Evolutionary conservation across 2,329 filamentous ascomycete species (phyloP), one percentile per base, ranked within the genome.

Genomic region (Paecilomyces formosus): DNA sequence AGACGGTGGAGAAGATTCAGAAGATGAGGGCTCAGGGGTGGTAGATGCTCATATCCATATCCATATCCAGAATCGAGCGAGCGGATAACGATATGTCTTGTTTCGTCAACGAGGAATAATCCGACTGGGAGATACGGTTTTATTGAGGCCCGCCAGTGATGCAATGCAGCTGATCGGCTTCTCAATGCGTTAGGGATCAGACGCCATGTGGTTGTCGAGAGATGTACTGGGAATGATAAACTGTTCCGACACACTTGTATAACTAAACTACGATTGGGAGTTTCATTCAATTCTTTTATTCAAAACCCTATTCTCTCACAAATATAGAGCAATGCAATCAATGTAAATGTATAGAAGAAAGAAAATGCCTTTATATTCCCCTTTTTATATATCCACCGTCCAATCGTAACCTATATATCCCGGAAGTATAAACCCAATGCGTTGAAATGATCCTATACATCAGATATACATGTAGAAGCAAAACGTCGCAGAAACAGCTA

Each of bases 11-110:
- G 50, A 72, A 72, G 65, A 76, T 79, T 57, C 66, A 76, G 64
- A 70, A 70, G 56, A 76, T 79, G 76, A 73, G 73, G 62, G 68
- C 68, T 21, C 77, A 79, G 68, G 77, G 77, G 12, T 79, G 77
- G 77, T 79, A 71, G 62, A 39, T n/a, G n/a, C n/a, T n/a, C n/a
- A n/a, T 54, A 30, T 35, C n/a, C 3, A 54, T 57, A 26, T 26
- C 24, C 24, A 26, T 26, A 26, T 26, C 24, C 24, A 26, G 24
- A 26, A 26, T 26, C 24, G 24, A 31, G 26, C n/a, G 24, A n/a
- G 11, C 21, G 21, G n/a, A 52, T 12, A 21, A 52, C 4, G 24
- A 52, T 4, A 39, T 39, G 35, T 15, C 35, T 3, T 15, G 35
- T 26, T 3, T 6, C 24, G 24, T 26, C 24, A 26, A 26, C 6